Conservation (phyloP, 2,329 filamentous ascomycete genomes). For the Botrytis elliptica region DNA sequence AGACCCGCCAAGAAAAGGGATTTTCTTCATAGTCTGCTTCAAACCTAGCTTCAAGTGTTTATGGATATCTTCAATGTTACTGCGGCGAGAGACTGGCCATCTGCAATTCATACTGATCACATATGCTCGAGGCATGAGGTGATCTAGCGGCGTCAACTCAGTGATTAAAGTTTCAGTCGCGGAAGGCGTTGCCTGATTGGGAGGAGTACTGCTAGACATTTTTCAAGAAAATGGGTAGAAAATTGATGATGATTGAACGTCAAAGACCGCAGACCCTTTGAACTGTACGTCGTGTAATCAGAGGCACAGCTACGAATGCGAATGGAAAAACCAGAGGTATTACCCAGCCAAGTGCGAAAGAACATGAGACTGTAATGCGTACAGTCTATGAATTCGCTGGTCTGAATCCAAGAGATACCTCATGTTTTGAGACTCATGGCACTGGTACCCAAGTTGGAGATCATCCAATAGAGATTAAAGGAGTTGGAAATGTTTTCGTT, state of each 20-base stretch:
- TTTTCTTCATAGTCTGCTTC: conserved; percentile 4
- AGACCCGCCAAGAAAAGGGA: conserved; percentile 5
- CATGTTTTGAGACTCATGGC: conserved; percentile 16
- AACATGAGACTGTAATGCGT: conserved; percentile 39
- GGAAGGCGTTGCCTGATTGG: background rate
- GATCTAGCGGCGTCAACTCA: conserved; percentile 17
- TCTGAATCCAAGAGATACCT: conserved; percentile 15
- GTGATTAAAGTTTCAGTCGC: background rate
- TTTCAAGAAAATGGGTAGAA: background rate
- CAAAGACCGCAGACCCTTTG: no score
- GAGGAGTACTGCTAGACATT: background rate
- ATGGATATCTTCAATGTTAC: conserved; percentile 13
- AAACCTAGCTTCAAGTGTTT: conserved; percentile 3
- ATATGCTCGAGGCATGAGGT: conserved; percentile 15
- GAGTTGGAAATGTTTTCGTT: conserved; percentile 10
- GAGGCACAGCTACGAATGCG: conserved; percentile 45
- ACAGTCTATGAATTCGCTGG: conserved; percentile 16
- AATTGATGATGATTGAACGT: background rate
- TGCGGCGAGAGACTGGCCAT: conserved; percentile 16
- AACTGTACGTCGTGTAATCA: conserved; percentile 42
- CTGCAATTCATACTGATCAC: background rate
- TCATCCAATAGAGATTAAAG: conserved; percentile 17
- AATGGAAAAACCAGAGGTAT: conserved; percentile 17
- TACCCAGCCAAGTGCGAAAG: conserved; percentile 43
- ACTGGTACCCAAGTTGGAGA: conserved; percentile 21